Percentiles rank a stretch among this genome's conserved stretches.
Evolutionary conservation across 2,329 filamentous ascomycete genomes (phyloP).

Genomic region (Akanthomyces muscarius): DNA sequence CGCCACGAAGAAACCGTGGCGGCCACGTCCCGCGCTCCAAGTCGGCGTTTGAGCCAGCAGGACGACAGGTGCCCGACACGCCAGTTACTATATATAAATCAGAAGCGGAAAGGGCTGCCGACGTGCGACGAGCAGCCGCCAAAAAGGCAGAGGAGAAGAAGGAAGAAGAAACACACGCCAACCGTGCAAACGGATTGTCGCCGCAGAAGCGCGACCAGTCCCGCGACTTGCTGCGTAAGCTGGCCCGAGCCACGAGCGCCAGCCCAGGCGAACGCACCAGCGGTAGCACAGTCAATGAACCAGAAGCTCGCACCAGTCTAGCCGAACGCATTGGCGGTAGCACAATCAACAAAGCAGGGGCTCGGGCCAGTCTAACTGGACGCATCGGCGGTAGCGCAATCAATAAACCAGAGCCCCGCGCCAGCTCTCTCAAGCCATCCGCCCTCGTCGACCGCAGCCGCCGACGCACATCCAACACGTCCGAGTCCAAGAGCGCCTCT

Average conservation of each 20-base stretch:
- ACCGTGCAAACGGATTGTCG: constrained; percentile 20
- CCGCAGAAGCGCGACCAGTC: constrained; percentile 36
- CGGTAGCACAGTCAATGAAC: not conserved
- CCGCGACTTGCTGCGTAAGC: constrained; percentile 45
- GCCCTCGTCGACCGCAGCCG: not conserved
- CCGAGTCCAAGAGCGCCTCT: constrained; percentile 11
- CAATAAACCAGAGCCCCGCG: constrained; percentile 7
- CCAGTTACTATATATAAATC: constrained; percentile 39
- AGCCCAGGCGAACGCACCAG: constrained; percentile 33
- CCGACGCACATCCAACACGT: constrained; percentile 10
- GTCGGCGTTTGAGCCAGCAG: constrained; percentile 27
- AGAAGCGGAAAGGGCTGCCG: constrained; percentile 5
- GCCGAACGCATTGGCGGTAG: constrained; percentile 18
- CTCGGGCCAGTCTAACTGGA: constrained; percentile 17
- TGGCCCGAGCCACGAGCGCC: constrained; percentile 45
- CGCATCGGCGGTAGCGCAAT: not conserved
- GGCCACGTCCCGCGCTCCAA: constrained; percentile 20
- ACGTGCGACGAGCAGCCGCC: not conserved
- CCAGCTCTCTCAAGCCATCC: constrained; percentile 13
- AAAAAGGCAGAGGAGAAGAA: constrained; percentile 6
- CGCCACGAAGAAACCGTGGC: constrained; percentile 20
- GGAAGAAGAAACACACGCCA: constrained; percentile 5
- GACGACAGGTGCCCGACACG: constrained; percentile 36
- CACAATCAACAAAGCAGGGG: not conserved
- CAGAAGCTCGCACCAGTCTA: too few relatives aligned